A percentile compares a stretch with the other conserved stretches of the same genome.
These are phyloP conservation scores for Pythium sp. DNA, from an alignment of 352 stramenopile genomes.

Conservation along the genomic window DNA sequence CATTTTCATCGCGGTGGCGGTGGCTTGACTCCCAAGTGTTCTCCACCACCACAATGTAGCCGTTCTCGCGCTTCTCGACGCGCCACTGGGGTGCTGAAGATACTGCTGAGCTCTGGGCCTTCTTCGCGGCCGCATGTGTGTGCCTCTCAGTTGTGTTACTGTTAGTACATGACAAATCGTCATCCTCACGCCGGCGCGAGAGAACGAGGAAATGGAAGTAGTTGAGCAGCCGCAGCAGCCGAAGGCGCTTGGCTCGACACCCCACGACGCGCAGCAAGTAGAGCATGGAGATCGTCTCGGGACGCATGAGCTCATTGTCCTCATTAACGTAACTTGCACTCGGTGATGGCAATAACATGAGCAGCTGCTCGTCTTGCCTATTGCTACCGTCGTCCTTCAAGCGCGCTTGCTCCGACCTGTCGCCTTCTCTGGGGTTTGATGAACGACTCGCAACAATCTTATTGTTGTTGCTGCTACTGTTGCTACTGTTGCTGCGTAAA, in stretches of 20 bases:
- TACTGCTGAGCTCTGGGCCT: background rate
- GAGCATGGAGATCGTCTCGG: conserved; percentile 31
- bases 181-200: background rate
- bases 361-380: conserved; percentile 5
- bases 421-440: background rate
- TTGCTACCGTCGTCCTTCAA: background rate
- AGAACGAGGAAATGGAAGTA: conserved; percentile 44
- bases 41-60: conserved; percentile 26
- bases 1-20: background rate
- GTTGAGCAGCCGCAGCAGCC: conserved; percentile 45
- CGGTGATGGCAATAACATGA: background rate
- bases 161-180: background rate
- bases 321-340: background rate
- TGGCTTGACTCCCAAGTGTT: background rate
- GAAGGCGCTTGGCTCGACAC: conserved; percentile 36
- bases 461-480: background rate
- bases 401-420: background rate
- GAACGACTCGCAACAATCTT: background rate
- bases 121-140: background rate
- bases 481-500: conserved; percentile 6
- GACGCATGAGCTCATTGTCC: conserved; percentile 17
- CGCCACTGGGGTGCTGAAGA: background rate
- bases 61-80: conserved; percentile 19
- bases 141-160: background rate
- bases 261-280: conserved; percentile 40